Conservation (phyloP, 164 flowering plant genomes). For the Vitis riparia region DNA sequence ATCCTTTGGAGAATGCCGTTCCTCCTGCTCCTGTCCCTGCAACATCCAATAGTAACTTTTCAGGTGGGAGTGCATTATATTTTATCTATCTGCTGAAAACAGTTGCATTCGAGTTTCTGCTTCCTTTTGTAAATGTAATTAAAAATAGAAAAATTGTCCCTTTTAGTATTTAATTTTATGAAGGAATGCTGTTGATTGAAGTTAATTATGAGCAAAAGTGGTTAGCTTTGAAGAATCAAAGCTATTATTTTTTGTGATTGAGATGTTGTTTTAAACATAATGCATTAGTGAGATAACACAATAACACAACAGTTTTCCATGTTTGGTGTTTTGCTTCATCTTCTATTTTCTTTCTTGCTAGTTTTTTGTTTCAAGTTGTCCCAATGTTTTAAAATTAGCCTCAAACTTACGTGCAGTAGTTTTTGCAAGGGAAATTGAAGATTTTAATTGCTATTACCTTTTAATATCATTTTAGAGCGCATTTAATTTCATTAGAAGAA, state of each 20-base stretch:
- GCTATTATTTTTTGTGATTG: not conserved
- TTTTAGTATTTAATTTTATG: not conserved
- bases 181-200: not conserved
- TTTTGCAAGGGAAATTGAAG: not conserved
- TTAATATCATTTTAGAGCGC: not conserved
- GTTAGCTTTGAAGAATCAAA: not conserved
- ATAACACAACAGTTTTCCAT: too few relatives aligned
- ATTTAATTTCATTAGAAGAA: not conserved
- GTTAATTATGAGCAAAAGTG: not conserved
- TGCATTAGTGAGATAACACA: too few relatives aligned
- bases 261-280: not conserved
- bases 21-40: constrained; percentile 64
- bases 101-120: too few relatives aligned
- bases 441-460: not conserved
- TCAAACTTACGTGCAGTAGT: not conserved
- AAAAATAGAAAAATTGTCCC: not conserved
- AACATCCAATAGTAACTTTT: constrained; percentile 30
- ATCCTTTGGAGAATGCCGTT: constrained; percentile 41
- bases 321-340: too few relatives aligned
- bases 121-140: not conserved
- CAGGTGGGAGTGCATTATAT: constrained; percentile 44
- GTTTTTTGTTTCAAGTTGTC: too few relatives aligned
- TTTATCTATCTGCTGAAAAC: too few relatives aligned
- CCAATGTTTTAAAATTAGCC: too few relatives aligned
- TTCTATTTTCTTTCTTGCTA: too few relatives aligned